Evolutionary conservation across 2,329 filamentous ascomycete genomes (phyloP).

Genomic region (Graphiopsis chlorocephala): DNA sequence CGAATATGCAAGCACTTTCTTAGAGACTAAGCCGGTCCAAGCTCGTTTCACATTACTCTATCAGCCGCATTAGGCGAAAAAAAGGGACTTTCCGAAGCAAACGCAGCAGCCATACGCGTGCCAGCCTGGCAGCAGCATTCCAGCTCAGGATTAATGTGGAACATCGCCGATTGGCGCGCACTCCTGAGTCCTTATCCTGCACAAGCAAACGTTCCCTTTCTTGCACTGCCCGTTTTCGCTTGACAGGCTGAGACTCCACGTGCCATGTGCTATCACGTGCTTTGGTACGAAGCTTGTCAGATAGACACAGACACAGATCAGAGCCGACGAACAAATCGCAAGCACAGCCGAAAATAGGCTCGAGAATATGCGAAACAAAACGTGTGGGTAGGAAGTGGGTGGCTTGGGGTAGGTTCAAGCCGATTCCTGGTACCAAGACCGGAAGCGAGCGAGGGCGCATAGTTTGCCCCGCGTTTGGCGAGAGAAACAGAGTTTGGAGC

Average conservation of each 20-base stretch:
- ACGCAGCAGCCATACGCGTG: background rate
- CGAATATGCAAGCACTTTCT: slow-evolving; percentile 1
- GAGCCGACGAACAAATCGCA: background rate
- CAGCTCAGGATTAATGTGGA: background rate
- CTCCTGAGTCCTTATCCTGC: background rate
- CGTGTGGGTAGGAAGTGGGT: background rate
- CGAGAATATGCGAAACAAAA: background rate
- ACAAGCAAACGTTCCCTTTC: background rate
- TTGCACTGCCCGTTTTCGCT: background rate
- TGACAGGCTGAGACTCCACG: background rate
- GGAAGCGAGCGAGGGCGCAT: slow-evolving; percentile 8
- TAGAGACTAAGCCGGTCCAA: background rate
- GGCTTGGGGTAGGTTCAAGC: slow-evolving; percentile 12
- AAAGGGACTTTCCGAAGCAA: slow-evolving; percentile 1
- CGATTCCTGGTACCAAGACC: background rate
- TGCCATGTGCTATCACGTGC: slow-evolving; percentile 11
- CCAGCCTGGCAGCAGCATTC: slow-evolving; percentile 3
- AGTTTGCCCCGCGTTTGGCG: slow-evolving; percentile 2
- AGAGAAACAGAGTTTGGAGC: slow-evolving; percentile 2
- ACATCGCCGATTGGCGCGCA: slow-evolving; percentile 11
- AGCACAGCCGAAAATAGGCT: background rate
- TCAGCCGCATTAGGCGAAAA: slow-evolving; percentile 11
- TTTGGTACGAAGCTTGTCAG: background rate
- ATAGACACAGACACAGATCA: background rate
- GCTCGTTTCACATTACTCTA: slow-evolving; percentile 11